phyloP scores from a whole-genome alignment of 805 yeast genomes.

The Schwanniomyces sp. region DNA sequence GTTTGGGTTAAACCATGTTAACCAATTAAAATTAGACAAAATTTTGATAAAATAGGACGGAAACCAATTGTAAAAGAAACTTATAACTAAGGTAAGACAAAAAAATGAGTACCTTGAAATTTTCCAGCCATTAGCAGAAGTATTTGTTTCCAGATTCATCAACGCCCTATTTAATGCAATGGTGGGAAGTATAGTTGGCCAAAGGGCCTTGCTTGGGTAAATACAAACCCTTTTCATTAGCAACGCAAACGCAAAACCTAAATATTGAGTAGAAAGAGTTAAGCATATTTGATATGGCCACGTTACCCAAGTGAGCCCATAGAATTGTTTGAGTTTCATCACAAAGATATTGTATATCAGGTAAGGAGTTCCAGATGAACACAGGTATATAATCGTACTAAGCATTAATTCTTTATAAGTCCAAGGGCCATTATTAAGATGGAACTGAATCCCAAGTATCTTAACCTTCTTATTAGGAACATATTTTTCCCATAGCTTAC shows the following conservation, averaged over 20 bases:
- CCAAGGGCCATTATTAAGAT: slow-evolving; percentile 45
- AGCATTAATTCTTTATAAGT: slow-evolving; percentile 47
- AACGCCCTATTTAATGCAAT: slow-evolving; percentile 43
- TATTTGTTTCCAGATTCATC: slow-evolving; percentile 24
- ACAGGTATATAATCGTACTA: slow-evolving; percentile 41
- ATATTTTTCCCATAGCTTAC: slow-evolving; percentile 37
- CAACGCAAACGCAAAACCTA: slow-evolving; percentile 71
- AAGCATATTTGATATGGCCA: slow-evolving; percentile 56
- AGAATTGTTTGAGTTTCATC: slow-evolving; percentile 42
- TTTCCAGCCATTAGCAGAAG: slow-evolving; percentile 36
- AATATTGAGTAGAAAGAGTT: slow-evolving; percentile 54
- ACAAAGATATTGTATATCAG: slow-evolving; percentile 43
- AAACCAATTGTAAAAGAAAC: slow-evolving; percentile 43
- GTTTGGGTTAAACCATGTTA: slow-evolving; percentile 42
- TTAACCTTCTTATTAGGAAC: slow-evolving; percentile 25
- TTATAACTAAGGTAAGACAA: slow-evolving; percentile 27
- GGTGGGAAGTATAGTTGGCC: slow-evolving; percentile 47
- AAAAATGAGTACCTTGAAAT: slow-evolving; percentile 43
- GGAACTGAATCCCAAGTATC: slow-evolving; percentile 20
- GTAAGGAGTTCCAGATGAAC: slow-evolving; percentile 44
- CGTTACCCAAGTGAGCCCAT: slow-evolving; percentile 43
- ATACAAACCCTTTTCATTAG: slow-evolving; percentile 55
- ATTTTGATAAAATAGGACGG: slow-evolving; percentile 41
- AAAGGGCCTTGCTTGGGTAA: slow-evolving; percentile 40
- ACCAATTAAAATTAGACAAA: slow-evolving; percentile 44